These are phyloP conservation scores for Pseudopyrenochaeta lycopersici DNA, from an alignment of 2,329 filamentous ascomycete genomes.

Conservation along the genomic window DNA sequence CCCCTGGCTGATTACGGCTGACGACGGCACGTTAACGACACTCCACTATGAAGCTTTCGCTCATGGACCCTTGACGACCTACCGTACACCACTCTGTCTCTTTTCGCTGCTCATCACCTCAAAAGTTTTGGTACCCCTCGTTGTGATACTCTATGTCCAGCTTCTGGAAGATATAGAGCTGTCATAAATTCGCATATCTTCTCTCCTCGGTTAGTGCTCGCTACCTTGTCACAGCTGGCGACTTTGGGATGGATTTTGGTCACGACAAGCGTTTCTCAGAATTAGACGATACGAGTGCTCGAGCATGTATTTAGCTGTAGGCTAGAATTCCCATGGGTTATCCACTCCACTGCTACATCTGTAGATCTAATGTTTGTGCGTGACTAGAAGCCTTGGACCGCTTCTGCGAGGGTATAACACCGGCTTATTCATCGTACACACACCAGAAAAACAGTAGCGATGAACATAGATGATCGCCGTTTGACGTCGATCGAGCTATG, in stretches of 20 bases:
- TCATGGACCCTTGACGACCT: conserved; percentile 22
- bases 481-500: conserved; percentile 24
- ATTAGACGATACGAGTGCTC: conserved; percentile 42
- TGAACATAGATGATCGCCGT: conserved; percentile 21
- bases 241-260: conserved; percentile 20
- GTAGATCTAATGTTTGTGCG: background rate
- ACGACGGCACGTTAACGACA: conserved; percentile 15
- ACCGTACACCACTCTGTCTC: conserved; percentile 29
- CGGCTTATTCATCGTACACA: background rate
- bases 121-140: conserved; percentile 45
- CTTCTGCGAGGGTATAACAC: no score
- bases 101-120: conserved; percentile 29
- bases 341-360: conserved; percentile 23
- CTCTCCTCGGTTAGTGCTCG: conserved; percentile 7
- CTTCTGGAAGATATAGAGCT: conserved; percentile 33
- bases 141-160: conserved; percentile 25
- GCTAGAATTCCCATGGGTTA: conserved; percentile 38
- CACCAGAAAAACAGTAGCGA: background rate
- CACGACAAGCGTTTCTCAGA: conserved; percentile 7
- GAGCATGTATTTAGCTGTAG: conserved; percentile 45
- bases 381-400: no score
- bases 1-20: conserved; percentile 18
- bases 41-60: background rate
- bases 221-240: background rate
- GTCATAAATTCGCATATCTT: conserved; percentile 34